Percentiles rank a stretch among this genome's conserved stretches.
phyloP scores from a whole-genome alignment of 2,329 filamentous ascomycete species.

The Ophiostoma montium region DNA sequence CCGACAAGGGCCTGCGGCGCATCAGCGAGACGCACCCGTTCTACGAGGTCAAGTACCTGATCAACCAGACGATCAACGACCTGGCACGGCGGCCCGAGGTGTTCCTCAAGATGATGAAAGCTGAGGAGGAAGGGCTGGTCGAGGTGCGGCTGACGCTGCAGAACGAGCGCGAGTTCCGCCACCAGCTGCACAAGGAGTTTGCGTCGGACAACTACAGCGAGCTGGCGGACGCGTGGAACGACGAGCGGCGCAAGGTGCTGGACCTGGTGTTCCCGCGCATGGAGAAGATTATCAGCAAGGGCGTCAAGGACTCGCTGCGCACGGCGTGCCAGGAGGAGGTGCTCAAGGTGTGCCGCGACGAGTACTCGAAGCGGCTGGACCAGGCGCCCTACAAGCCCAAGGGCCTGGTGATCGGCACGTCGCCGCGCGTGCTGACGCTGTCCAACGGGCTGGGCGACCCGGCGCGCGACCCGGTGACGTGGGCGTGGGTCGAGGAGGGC shows the following conservation, averaged over 20 bases:
- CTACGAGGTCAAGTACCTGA: constrained; percentile 95
- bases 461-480: constrained; percentile 66
- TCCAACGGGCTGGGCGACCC: constrained; percentile 71
- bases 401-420: constrained; percentile 77
- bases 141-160: constrained; percentile 71
- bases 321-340: constrained; percentile 90
- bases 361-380: constrained; percentile 79
- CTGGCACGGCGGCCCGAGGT: constrained; percentile 74
- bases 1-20: constrained; percentile 82
- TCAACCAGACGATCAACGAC: constrained; percentile 72
- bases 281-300: constrained; percentile 71
- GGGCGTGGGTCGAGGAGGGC: constrained; percentile 89
- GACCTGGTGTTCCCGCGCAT: constrained; percentile 71
- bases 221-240: constrained; percentile 88
- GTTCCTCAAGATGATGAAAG: constrained; percentile 94
- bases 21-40: constrained; percentile 94
- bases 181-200: constrained; percentile 67
- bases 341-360: constrained; percentile 73
- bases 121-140: constrained; percentile 84
- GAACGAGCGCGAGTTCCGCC: constrained; percentile 60
- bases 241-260: constrained; percentile 70
- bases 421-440: constrained; percentile 72
- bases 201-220: constrained; percentile 93
- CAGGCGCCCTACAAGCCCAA: constrained; percentile 94
- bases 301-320: constrained; percentile 86